These are phyloP conservation scores for Isoetes taiwanensis DNA, from an alignment of 75 land plant species.

Conservation along the genomic window DNA sequence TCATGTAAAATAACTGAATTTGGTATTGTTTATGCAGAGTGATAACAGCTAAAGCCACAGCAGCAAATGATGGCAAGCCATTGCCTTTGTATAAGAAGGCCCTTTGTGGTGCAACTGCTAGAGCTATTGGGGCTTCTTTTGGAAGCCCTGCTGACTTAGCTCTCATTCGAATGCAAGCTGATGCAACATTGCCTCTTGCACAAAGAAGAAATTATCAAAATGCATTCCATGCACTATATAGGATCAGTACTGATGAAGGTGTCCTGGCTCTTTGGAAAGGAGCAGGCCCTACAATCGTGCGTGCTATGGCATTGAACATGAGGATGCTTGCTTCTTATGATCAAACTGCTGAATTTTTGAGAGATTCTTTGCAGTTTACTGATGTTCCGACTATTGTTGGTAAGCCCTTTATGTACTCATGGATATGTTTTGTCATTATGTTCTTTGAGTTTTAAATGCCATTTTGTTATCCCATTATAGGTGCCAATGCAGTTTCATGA, in stretches of 20 bases:
- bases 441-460: no score
- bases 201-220: not conserved
- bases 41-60: slow-evolving; percentile 3
- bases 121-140: not conserved
- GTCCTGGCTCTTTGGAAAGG: slow-evolving; percentile 4
- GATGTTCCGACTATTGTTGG: not conserved
- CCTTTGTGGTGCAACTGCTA: not conserved
- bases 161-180: slow-evolving; percentile 5
- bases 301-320: slow-evolving; percentile 6
- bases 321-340: slow-evolving; percentile 1
- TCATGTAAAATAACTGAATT: no score
- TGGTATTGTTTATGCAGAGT: not conserved
- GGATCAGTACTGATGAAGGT: not conserved
- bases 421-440: no score
- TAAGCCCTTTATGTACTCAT: no score
- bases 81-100: not conserved
- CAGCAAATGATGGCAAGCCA: slow-evolving; percentile 6
- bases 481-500: slow-evolving; percentile 97
- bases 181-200: not conserved
- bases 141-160: slow-evolving; percentile 8
- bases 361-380: not conserved
- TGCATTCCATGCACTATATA: not conserved
- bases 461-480: no score
- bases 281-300: not conserved
- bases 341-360: not conserved